A percentile compares a stretch with the other conserved stretches of the same genome.
Conservation (phyloP, 495 filamentous ascomycete genomes). For the Penicillium paxilli region DNA sequence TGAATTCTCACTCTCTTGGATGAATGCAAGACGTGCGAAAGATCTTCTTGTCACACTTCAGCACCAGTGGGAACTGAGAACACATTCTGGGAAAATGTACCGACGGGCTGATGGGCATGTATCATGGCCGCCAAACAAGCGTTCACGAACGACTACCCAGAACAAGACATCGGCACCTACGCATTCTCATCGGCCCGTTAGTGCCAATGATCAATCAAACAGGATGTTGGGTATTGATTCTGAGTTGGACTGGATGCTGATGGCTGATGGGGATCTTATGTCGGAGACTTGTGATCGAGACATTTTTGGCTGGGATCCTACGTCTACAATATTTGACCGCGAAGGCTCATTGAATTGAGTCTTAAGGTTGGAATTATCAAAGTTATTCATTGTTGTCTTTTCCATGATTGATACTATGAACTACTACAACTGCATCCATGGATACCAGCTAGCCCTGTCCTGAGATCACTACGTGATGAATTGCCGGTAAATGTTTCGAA, state of each 20-base stretch:
- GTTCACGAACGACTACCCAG: background rate
- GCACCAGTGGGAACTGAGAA: constrained; percentile 18
- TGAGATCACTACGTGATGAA: too few relatives aligned
- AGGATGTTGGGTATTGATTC: background rate
- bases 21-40: constrained; percentile 19
- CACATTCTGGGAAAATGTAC: background rate
- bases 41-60: constrained; percentile 12
- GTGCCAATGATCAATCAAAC: background rate
- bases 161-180: background rate
- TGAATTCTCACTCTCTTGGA: constrained; percentile 20
- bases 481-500: too few relatives aligned
- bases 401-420: too few relatives aligned
- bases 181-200: background rate
- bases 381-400: too few relatives aligned
- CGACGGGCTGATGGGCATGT: background rate
- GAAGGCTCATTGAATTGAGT: background rate
- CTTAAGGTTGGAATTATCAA: background rate
- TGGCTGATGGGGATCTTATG: constrained; percentile 7
- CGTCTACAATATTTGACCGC: background rate
- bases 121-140: constrained; percentile 3
- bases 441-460: too few relatives aligned
- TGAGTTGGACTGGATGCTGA: constrained; percentile 13
- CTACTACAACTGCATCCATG: too few relatives aligned
- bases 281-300: constrained; percentile 9
- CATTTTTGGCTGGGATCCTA: constrained; percentile 8